Conservation (phyloP, 1,284 basidiomycete genomes). For the Puccinia horiana region DNA sequence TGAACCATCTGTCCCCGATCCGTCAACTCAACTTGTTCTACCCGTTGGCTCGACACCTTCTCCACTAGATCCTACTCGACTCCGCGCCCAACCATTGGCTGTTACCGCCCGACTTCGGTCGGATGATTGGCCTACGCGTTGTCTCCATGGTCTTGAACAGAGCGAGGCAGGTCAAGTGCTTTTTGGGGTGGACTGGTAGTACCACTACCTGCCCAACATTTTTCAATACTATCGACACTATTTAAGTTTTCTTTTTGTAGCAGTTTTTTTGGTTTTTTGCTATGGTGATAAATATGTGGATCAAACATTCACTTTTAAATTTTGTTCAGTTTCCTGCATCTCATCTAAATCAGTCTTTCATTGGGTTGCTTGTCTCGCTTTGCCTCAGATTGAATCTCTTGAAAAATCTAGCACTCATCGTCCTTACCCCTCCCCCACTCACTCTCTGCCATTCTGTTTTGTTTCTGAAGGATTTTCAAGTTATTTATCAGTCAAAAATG, state of each 20-base stretch:
- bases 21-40: neutral
- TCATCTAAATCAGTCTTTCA: too few species aligned
- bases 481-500: neutral
- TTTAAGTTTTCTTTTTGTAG: neutral
- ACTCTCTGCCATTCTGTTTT: too few species aligned
- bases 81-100: constrained; percentile 1
- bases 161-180: constrained; percentile 26
- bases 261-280: neutral
- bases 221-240: neutral
- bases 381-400: too few species aligned
- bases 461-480: neutral
- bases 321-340: too few species aligned
- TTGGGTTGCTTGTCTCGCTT: too few species aligned
- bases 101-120: constrained; percentile 20
- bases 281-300: too few species aligned
- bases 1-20: neutral
- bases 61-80: neutral
- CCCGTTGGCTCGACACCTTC: neutral
- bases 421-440: too few species aligned
- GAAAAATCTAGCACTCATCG: too few species aligned
- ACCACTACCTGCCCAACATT: constrained; percentile 4
- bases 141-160: constrained; percentile 21
- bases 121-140: constrained; percentile 37
- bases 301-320: too few species aligned
- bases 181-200: constrained; percentile 37